Percentiles rank a stretch among this genome's conserved stretches.
Conservation (phyloP, 345 rosid genomes). For the Alliaria petiolata region DNA sequence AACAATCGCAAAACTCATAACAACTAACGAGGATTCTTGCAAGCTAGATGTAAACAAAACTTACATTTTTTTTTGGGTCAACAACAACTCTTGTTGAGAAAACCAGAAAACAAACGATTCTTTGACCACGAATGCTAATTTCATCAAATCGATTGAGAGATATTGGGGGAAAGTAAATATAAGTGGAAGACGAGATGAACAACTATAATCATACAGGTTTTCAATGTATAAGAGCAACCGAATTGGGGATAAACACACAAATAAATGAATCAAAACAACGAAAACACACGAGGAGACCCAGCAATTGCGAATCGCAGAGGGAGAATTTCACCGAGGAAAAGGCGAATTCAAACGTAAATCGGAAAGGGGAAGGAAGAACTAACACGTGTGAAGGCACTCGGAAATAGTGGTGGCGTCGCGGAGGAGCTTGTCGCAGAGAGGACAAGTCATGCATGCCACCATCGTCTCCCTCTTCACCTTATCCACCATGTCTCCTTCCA, state of each 20-base stretch:
- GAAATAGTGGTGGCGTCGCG: slow-evolving; percentile 88
- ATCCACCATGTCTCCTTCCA: slow-evolving; percentile 45
- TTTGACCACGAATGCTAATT: not conserved
- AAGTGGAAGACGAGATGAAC: not conserved
- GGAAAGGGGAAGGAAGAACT: slow-evolving; percentile 33
- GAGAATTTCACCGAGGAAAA: not conserved
- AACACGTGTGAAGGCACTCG: slow-evolving; percentile 95
- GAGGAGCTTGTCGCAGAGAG: slow-evolving; percentile 72
- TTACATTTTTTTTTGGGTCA: slow-evolving; percentile 14
- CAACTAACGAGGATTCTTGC: not conserved
- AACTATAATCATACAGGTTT: not conserved
- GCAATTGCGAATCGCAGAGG: not conserved
- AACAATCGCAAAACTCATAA: not conserved
- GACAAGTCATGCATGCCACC: slow-evolving; percentile 87
- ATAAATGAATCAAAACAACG: slow-evolving; percentile 10
- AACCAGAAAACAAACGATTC: not conserved
- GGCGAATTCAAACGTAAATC: slow-evolving; percentile 19
- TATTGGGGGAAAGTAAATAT: not conserved
- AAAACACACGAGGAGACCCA: not conserved
- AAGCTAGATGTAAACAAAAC: not conserved
- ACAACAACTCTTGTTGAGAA: slow-evolving; percentile 8
- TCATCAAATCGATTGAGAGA: not conserved
- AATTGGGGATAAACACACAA: not conserved
- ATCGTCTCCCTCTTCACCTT: slow-evolving; percentile 68
- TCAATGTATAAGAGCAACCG: not conserved